Evolutionary conservation across 2,329 filamentous ascomycete species (phyloP).

Genomic region (Arthrobotrys musiformis): DNA sequence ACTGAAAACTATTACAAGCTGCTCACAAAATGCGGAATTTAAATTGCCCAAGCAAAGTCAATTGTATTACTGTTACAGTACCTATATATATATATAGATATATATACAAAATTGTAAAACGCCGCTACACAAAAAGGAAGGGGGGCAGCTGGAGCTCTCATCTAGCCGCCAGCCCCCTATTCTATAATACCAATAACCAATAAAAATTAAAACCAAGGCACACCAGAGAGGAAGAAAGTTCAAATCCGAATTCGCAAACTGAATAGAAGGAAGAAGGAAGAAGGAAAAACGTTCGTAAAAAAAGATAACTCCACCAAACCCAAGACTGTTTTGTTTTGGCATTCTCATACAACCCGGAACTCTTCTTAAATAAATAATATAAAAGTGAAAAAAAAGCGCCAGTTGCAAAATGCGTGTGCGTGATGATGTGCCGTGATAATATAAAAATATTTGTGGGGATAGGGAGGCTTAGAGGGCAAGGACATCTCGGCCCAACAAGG

Average conservation of each 20-base stretch:
- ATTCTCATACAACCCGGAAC: background rate
- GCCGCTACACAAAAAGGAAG: background rate
- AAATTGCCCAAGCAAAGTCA: background rate
- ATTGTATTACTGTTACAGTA: conserved; percentile 7
- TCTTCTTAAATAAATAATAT: background rate
- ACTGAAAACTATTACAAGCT: too few relatives aligned
- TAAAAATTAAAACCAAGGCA: background rate
- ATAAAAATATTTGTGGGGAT: too few relatives aligned
- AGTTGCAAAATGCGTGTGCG: background rate
- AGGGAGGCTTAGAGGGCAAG: too few relatives aligned
- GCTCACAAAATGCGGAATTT: too few relatives aligned
- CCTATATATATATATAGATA: too few relatives aligned
- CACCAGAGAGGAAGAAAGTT: background rate
- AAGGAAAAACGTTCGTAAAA: background rate
- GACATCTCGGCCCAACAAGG: background rate
- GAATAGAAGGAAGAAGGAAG: background rate
- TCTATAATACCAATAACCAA: background rate
- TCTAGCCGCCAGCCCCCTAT: background rate
- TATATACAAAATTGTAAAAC: conserved; percentile 2
- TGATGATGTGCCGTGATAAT: background rate
- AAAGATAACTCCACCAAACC: background rate
- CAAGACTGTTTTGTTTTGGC: background rate
- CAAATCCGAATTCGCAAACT: background rate
- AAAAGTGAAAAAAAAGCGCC: background rate
- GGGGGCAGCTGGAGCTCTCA: too few relatives aligned